These are phyloP conservation scores for Ustilaginoidea virens DNA, from an alignment of 2,329 filamentous ascomycete genomes.

Conservation along the genomic window DNA sequence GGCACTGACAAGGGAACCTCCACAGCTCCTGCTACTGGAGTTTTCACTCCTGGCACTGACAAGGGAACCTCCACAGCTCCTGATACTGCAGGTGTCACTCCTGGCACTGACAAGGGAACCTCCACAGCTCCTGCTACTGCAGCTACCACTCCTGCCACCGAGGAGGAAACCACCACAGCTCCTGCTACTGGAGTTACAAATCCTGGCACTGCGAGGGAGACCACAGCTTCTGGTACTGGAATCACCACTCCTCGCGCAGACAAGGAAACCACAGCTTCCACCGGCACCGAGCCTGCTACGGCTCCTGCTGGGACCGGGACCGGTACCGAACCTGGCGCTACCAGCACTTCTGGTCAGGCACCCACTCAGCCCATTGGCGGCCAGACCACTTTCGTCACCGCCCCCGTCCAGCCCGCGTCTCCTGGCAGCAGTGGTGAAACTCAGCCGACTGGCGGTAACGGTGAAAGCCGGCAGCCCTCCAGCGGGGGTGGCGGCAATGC, in stretches of 20 bases:
- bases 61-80: not conserved
- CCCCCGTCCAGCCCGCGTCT: conserved; percentile 1
- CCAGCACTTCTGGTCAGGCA: not conserved
- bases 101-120: too few relatives aligned
- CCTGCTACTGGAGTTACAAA: not conserved
- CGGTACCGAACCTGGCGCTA: not conserved
- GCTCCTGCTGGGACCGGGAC: too few relatives aligned
- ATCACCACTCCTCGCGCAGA: not conserved
- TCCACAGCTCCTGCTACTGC: not conserved
- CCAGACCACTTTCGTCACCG: conserved; percentile 2
- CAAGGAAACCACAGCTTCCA: not conserved
- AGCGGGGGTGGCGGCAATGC: not conserved
- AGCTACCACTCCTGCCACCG: not conserved
- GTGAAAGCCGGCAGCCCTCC: not conserved
- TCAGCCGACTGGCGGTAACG: conserved; percentile 1
- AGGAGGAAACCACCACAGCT: not conserved
- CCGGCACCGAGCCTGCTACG: not conserved
- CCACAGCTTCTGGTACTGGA: not conserved
- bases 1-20: not conserved
- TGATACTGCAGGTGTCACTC: not conserved
- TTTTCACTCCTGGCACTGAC: not conserved
- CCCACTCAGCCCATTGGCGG: not conserved
- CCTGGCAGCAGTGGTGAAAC: not conserved
- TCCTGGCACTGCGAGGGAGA: not conserved
- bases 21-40: not conserved